phyloP scores from a whole-genome alignment of 1,284 basidiomycete genomes.

The Somion occarium region DNA sequence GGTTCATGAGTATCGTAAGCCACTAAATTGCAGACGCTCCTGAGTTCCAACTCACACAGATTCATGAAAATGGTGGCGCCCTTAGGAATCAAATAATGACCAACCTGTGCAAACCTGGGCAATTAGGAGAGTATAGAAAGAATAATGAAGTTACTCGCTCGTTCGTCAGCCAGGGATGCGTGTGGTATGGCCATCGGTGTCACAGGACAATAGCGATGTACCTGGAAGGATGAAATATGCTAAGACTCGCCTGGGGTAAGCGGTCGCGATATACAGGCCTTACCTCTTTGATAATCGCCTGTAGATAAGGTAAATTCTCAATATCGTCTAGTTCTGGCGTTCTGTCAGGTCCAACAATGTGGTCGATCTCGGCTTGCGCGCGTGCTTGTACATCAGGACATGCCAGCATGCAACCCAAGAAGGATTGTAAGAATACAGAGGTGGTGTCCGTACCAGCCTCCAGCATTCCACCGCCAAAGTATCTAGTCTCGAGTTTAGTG shows the following conservation, averaged over 20 bases:
- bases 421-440: constrained; percentile 21
- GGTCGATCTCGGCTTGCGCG: constrained; percentile 32
- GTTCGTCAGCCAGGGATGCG: background rate
- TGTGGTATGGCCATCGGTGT: background rate
- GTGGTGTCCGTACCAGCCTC: constrained; percentile 27
- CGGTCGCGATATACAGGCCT: no score
- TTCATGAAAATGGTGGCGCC: constrained; percentile 5
- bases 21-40: no score
- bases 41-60: constrained; percentile 1
- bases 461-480: constrained; percentile 6
- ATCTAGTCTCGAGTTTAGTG: no score
- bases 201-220: constrained; percentile 4
- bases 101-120: background rate
- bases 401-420: constrained; percentile 23
- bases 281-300: constrained; percentile 34
- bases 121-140: background rate
- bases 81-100: constrained; percentile 1
- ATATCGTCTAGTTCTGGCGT: constrained; percentile 30
- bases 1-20: no score
- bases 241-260: background rate
- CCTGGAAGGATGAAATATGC: no score
- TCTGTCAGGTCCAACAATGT: constrained; percentile 28
- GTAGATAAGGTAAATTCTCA: constrained; percentile 28
- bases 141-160: no score
- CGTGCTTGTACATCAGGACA: constrained; percentile 27